These are phyloP conservation scores for Sclerotinia sclerotiorum DNA, from an alignment of 2,329 filamentous ascomycete genomes.

Conservation along the genomic window DNA sequence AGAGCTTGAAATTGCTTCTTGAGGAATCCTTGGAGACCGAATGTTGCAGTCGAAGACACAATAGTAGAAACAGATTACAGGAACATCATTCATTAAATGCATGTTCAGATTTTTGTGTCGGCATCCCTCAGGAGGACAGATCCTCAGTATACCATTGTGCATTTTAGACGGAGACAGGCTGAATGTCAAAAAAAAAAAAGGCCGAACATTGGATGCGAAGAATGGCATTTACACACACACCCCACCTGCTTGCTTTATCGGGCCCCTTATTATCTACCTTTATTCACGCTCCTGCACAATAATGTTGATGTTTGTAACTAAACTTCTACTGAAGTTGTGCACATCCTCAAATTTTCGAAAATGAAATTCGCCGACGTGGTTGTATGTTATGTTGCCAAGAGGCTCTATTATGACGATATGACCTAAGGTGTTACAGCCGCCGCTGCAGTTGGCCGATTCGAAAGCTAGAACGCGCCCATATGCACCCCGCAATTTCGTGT, in stretches of 20 bases:
- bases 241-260: background rate
- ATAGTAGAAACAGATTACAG: background rate
- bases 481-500: constrained; percentile 19
- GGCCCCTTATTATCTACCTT: background rate
- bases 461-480: background rate
- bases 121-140: background rate
- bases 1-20: background rate
- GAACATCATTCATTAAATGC: background rate
- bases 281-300: background rate
- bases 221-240: background rate
- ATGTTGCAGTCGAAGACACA: background rate
- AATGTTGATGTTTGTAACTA: background rate
- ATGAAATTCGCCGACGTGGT: background rate
- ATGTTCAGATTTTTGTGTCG: background rate
- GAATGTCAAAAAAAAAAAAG: background rate
- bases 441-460: background rate
- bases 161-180: background rate
- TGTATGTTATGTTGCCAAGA: background rate
- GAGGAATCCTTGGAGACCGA: background rate
- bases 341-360: background rate
- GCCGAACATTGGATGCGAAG: background rate
- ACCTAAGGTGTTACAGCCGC: background rate
- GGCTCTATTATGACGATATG: background rate
- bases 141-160: background rate
- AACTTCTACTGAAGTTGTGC: background rate